Percentiles rank a stretch among this genome's conserved stretches.
phyloP scores from a whole-genome alignment of 176 grass and related monocot species.

The Elymus sibiricus region DNA sequence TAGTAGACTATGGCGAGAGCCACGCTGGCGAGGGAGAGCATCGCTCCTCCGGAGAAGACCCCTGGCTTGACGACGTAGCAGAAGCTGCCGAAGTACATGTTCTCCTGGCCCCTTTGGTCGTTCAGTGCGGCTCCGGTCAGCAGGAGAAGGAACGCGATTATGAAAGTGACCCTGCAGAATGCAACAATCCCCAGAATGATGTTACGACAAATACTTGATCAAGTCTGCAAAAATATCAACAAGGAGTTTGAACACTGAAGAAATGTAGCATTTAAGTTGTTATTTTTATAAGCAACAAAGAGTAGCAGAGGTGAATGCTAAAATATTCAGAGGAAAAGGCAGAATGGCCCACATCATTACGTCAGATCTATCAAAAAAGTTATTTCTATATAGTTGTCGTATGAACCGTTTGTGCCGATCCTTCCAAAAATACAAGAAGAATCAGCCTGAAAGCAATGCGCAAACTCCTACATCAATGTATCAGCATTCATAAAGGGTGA shows the following conservation, averaged over 20 bases:
- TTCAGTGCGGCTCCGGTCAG: slow-evolving; percentile 87
- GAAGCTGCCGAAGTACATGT: slow-evolving; percentile 86
- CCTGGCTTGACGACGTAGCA: slow-evolving; percentile 91
- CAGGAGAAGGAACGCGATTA: slow-evolving; percentile 85
- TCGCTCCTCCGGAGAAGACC: slow-evolving; percentile 81
- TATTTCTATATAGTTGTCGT: background rate
- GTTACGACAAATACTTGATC: background rate
- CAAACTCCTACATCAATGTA: background rate
- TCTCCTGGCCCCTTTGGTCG: slow-evolving; percentile 76
- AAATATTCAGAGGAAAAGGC: background rate
- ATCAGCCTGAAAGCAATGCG: background rate
- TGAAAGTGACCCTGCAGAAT: slow-evolving; percentile 69
- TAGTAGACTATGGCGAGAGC: slow-evolving; percentile 88
- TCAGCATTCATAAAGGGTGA: background rate
- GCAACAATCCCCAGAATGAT: background rate
- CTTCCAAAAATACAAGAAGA: background rate
- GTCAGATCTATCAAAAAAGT: slow-evolving; percentile 25
- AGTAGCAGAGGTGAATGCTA: no score
- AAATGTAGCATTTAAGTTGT: background rate
- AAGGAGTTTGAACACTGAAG: background rate
- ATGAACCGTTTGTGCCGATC: background rate
- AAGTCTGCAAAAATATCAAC: background rate
- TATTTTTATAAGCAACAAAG: background rate
- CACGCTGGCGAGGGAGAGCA: slow-evolving; percentile 83
- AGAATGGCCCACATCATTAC: background rate